Evolutionary conservation across 73 alveolate species (phyloP).

Genomic region (Stentor coeruleus): DNA sequence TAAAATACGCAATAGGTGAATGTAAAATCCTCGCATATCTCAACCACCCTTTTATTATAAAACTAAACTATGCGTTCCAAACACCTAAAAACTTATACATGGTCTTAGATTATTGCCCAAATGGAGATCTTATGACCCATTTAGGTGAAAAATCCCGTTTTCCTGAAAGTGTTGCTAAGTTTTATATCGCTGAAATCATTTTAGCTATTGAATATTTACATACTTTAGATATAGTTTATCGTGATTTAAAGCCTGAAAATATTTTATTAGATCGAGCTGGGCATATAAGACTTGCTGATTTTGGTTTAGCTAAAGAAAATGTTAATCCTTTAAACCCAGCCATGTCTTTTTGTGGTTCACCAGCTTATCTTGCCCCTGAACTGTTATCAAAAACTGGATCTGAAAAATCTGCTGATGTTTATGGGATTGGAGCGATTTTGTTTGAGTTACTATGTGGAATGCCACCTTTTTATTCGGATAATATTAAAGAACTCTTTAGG

Average conservation of each 20-base stretch:
- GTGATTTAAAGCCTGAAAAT: conserved; percentile 96
- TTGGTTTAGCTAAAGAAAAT: conserved; percentile 86
- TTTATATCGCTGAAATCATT: conserved; percentile 18
- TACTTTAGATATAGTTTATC: conserved; percentile 48
- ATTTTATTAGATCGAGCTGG: conserved; percentile 78
- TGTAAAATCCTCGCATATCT: conserved; percentile 71
- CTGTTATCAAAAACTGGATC: conserved; percentile 25
- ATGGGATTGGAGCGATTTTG: conserved; percentile 62
- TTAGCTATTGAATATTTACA: conserved; percentile 57
- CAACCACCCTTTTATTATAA: conserved; percentile 75
- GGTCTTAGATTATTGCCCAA: conserved; percentile 92
- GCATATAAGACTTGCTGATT: conserved; percentile 83
- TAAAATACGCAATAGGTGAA: conserved; percentile 71
- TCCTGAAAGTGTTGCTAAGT: conserved; percentile 1
- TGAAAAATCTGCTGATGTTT: conserved; percentile 52
- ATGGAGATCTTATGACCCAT: conserved; percentile 91
- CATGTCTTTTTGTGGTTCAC: conserved; percentile 94
- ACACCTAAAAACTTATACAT: conserved; percentile 83
- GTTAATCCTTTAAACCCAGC: conserved; percentile 64
- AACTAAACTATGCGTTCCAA: conserved; percentile 85
- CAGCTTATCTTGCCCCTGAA: conserved; percentile 98
- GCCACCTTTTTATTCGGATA: conserved; percentile 81
- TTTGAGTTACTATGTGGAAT: conserved; percentile 69
- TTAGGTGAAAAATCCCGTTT: conserved; percentile 33
- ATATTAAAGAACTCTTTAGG: conserved; percentile 54